Evolutionary conservation across 176 grass and related monocot genomes (phyloP).

Genomic region (Oryza meridionalis): DNA sequence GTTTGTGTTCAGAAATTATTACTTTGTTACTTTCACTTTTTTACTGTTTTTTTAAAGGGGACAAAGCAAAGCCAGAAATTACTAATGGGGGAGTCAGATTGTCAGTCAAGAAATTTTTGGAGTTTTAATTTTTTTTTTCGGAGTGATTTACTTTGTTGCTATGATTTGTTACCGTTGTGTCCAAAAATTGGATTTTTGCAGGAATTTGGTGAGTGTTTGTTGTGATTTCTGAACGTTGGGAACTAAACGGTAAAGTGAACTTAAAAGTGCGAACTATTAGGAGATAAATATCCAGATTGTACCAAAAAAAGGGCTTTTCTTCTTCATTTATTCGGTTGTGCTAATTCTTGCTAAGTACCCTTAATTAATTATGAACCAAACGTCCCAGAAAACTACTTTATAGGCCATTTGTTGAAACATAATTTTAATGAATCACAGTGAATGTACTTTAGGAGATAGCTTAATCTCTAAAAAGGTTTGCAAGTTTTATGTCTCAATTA

Average conservation of each 20-base stretch:
- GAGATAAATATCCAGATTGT: not conserved
- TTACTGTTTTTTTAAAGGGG: slow-evolving; percentile 4
- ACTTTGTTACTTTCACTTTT: slow-evolving; percentile 40
- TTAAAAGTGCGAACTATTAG: not conserved
- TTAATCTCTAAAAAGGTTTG: not conserved
- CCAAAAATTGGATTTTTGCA: not conserved
- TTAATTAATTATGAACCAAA: slow-evolving; percentile 1
- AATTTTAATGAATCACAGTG: not conserved
- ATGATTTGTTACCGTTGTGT: slow-evolving; percentile 18
- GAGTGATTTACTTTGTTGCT: not conserved
- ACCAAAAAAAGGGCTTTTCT: not conserved
- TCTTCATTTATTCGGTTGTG: slow-evolving; percentile 7
- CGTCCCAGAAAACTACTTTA: not conserved
- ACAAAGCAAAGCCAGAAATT: not conserved
- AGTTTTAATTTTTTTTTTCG: not conserved
- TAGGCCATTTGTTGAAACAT: not conserved
- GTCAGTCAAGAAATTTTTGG: slow-evolving; percentile 18
- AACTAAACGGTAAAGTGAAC: not conserved
- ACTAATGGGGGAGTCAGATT: slow-evolving; percentile 12
- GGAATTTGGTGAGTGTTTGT: not conserved
- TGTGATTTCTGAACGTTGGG: slow-evolving; percentile 14
- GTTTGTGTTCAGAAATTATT: not conserved
- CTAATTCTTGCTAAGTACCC: not conserved
- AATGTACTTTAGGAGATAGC: not conserved
- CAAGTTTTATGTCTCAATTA: not conserved